Evolutionary conservation across 2,329 filamentous ascomycete genomes (phyloP), one percentile per base, ranked within the genome.

Genomic region (Alternaria novae-zelandiae): DNA sequence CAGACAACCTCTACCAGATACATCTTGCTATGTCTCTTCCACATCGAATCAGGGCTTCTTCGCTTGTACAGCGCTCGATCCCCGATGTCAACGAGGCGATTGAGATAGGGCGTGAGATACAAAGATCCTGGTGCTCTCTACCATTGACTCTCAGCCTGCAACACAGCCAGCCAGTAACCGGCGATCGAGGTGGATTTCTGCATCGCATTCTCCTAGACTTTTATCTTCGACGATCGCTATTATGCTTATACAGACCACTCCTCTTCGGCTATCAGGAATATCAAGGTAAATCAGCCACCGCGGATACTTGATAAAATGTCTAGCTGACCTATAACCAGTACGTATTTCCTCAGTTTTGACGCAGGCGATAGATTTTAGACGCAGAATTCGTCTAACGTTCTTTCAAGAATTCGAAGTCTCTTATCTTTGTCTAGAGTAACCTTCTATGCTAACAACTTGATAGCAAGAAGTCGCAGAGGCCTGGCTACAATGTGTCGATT

Each of bases 1-100:
- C 68, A 9, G 70, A 73, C 32, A 71, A 30, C n/a, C 49, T 69
- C 2, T 69, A 58, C 20, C 70, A 73, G 47, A 62, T 70, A 9
- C 59, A 56, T 20, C 66, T 73, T 43, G 70, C 69, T 7, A 62
- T 51, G 8, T 70, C 61, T 23, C 50, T 73, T 41, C 60, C 65
- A 1, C 61, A 62, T 17, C 70, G 70, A 4, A 49, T 70, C 20
- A 65, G 60, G 51, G 69, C 68, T 21, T 13, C 68, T 26, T 67
- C 66, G 17, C 54, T 71, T 32, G 51, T 73, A 15, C 70, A 73
- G 36, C 54, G 62, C 10, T 62, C 66, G 9, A 51, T 58, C 0
- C 61, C 59, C 5, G 51, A 69, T 32, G 46, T 65, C 3, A 56
- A 66, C 10, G 63, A 70, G 41, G 66, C 65, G 3, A 44, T 71